Evolutionary conservation across 2,329 filamentous ascomycete species (phyloP).

Genomic region (Penicillium sclerotiorum): DNA sequence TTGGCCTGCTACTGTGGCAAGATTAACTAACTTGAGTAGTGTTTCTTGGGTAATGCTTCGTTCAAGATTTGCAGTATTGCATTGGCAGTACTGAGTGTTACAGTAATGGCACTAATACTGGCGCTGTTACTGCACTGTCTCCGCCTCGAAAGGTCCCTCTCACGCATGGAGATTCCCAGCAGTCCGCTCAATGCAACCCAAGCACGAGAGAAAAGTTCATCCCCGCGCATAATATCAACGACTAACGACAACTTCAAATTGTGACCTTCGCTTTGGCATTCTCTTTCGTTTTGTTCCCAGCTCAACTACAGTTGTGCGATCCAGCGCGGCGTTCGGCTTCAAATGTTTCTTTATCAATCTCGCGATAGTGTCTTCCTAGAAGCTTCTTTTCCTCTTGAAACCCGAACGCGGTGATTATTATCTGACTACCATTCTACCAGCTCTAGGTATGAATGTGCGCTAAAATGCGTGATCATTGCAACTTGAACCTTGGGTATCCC

Average conservation of each 20-base stretch:
- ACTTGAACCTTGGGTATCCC: not conserved
- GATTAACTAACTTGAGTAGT: not conserved
- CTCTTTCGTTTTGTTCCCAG: not conserved
- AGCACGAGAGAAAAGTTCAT: not conserved
- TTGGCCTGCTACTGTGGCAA: not conserved
- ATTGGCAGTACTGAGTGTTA: too few relatives aligned
- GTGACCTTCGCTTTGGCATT: not conserved
- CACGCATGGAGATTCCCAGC: not conserved
- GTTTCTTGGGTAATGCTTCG: slow-evolving; percentile 1
- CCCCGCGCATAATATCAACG: not conserved
- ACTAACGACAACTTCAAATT: not conserved
- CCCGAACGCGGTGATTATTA: not conserved
- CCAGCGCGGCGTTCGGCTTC: slow-evolving; percentile 14
- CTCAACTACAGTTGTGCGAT: not conserved
- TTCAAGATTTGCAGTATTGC: too few relatives aligned
- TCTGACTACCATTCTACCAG: slow-evolving; percentile 3
- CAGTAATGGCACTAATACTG: too few relatives aligned
- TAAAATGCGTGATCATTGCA: not conserved
- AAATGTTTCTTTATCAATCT: slow-evolving; percentile 5
- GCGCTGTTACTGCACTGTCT: too few relatives aligned
- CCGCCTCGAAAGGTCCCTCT: too few relatives aligned
- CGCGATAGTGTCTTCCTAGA: slow-evolving; percentile 12
- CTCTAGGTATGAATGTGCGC: slow-evolving; percentile 14
- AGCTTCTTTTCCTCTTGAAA: slow-evolving; percentile 1
- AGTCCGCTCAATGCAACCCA: not conserved